Percentiles rank a stretch among this genome's conserved stretches.
Conservation (phyloP, 106 monocot species). For the Iris macrosiphon region DNA sequence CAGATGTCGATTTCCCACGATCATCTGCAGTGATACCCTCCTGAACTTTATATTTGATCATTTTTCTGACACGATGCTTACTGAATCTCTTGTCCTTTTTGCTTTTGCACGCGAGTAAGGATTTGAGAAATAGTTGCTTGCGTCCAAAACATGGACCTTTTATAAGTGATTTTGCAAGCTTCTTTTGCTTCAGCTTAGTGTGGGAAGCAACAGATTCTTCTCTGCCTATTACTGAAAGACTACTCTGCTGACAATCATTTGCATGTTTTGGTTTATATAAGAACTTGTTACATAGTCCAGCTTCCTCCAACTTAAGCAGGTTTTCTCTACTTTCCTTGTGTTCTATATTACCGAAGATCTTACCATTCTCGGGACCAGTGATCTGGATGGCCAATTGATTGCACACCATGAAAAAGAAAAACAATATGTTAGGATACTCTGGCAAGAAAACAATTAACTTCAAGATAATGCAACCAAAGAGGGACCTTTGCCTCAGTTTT, state of each 20-base stretch:
- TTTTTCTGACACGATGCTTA: conserved; percentile 9
- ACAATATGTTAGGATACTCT: not conserved
- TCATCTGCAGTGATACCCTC: not conserved
- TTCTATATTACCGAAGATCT: not conserved
- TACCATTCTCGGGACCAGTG: not conserved
- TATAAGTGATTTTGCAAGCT: conserved; percentile 13
- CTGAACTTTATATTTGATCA: conserved; percentile 5
- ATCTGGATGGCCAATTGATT: not conserved
- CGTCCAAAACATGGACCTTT: conserved; percentile 33
- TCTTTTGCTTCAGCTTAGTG: conserved; percentile 18
- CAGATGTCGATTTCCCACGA: conserved; percentile 43
- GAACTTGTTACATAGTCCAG: not conserved
- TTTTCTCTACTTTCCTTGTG: conserved; percentile 1
- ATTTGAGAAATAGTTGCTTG: conserved; percentile 41
- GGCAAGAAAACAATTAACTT: not conserved
- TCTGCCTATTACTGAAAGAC: conserved; percentile 5
- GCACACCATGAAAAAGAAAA: not conserved
- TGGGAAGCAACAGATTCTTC: not conserved
- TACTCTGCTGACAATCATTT: conserved; percentile 6
- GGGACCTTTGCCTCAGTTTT: no score
- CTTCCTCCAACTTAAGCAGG: conserved; percentile 1
- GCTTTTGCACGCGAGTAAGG: conserved; percentile 27
- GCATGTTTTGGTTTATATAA: not conserved
- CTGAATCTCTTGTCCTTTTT: conserved; percentile 44
- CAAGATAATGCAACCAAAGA: not conserved